Conservation (phyloP, 148 eudicot genomes). For the Chenopodium suecicum region DNA sequence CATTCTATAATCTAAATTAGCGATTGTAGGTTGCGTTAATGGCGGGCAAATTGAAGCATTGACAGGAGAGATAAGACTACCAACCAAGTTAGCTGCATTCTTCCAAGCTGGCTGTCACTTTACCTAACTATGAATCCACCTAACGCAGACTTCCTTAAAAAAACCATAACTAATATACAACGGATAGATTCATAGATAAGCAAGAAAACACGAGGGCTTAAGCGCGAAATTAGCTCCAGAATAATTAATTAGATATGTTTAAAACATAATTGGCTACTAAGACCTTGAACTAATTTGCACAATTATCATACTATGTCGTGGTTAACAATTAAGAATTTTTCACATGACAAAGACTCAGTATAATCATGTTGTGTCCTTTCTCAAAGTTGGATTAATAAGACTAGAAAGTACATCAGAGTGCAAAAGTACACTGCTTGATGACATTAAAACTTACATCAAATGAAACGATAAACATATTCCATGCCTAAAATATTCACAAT, state of each 20-base stretch:
- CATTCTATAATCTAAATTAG: neutral
- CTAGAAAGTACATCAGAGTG: conserved; percentile 31
- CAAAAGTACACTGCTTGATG: conserved; percentile 35
- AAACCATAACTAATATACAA: neutral
- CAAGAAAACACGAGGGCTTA: neutral
- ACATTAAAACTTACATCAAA: conserved; percentile 27
- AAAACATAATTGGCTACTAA: no score
- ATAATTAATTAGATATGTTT: no score
- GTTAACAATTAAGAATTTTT: neutral
- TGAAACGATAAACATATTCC: conserved; percentile 26
- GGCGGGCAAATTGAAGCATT: conserved; percentile 1
- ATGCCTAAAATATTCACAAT: conserved; percentile 37
- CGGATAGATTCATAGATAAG: neutral
- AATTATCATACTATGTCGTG: neutral
- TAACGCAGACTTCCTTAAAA: neutral
- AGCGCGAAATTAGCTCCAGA: neutral
- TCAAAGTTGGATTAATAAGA: conserved; percentile 7
- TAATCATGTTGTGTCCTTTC: neutral
- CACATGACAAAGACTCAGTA: neutral
- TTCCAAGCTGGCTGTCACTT: conserved; percentile 11
- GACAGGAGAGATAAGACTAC: neutral
- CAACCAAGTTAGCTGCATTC: conserved; percentile 3
- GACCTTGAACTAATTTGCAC: no score
- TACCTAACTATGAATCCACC: conserved; percentile 10
- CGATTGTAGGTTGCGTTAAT: neutral